Evolutionary conservation across 163 green algal genomes (phyloP), one percentile per base, ranked within the genome.

Genomic region (Prototheca stagnorum): DNA sequence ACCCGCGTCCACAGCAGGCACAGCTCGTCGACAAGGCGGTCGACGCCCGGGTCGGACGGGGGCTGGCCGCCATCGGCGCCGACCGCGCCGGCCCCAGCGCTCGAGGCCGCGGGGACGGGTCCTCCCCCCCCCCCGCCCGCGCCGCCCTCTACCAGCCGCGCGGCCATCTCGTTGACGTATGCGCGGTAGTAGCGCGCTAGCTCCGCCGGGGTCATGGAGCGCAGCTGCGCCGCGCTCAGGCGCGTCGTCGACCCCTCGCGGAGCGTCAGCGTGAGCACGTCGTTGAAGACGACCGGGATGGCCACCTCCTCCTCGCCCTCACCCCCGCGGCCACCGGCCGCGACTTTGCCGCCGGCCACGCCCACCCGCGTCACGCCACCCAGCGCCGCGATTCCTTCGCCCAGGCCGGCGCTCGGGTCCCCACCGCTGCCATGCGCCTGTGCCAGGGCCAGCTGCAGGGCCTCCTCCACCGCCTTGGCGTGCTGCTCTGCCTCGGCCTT

Each of bases 401-500:
- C 40, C 21, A 11, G 12, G 11, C 5, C 37, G 37, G 14, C 9
- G 14, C 14, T 17, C 37, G 16, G 37, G n/a, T 17, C n/a, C 9
- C 16, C n/a, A 8, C n/a, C 22, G 37, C 37, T 47, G 40, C 17
- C n/a, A 21, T 33, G 20, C 40, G 40, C 40, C 1, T 21, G 40
- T 5, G 6, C 17, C 40, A 23, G 22, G 5, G 11, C 19, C 2
- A 28, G 3, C 39, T 15, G 15, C 25, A 35, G 27, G 11, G 23
- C 20, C 12, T 33, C 23, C 27, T 55, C 48, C 24, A 47, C 25
- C 7, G 5, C 22, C 24, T 4, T 57, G 2, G 68, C 73, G 50
- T 67, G 58, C 49, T 56, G 73, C 56, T 74, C 64, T 42, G 81
- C 50, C 35, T 60, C 57, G 2, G 61, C 49, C 20, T 81, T 79